phyloP scores from a whole-genome alignment of 306 rosid genomes.

The Medicago arabica region DNA sequence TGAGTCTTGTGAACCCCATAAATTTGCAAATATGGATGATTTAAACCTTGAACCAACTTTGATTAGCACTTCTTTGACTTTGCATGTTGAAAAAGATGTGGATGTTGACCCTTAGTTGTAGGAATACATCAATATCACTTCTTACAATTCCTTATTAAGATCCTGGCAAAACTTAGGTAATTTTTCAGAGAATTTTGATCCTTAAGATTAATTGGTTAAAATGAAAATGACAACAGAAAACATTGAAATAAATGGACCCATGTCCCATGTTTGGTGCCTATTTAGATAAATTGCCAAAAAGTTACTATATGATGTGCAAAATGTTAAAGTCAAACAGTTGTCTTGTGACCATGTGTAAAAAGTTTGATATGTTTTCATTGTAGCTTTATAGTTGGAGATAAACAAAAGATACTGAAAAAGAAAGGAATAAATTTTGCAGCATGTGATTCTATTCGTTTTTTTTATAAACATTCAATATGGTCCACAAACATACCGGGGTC shows the following conservation, averaged over 20 bases:
- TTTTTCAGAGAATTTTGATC: background rate
- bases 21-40: slow-evolving; percentile 30
- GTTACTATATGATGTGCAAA: background rate
- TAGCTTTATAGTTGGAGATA: slow-evolving; percentile 17
- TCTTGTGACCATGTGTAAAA: slow-evolving; percentile 27
- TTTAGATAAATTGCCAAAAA: slow-evolving; percentile 2
- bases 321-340: slow-evolving; percentile 25
- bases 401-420: background rate
- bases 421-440: background rate
- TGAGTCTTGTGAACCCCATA: slow-evolving; percentile 43
- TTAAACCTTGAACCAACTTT: slow-evolving; percentile 25
- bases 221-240: too few species aligned
- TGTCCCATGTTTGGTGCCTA: background rate
- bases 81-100: background rate
- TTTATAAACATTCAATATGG: background rate
- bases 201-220: background rate
- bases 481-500: too few species aligned
- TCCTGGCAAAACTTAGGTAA: background rate
- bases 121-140: slow-evolving; percentile 1
- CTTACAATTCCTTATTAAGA: slow-evolving; percentile 14
- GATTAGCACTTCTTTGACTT: slow-evolving; percentile 18
- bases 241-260: too few species aligned
- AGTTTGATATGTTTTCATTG: slow-evolving; percentile 26
- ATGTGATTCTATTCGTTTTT: background rate
- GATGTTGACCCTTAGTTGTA: background rate